Conservation (phyloP, 768 basidiomycete genomes). For the Suillus paluster region DNA sequence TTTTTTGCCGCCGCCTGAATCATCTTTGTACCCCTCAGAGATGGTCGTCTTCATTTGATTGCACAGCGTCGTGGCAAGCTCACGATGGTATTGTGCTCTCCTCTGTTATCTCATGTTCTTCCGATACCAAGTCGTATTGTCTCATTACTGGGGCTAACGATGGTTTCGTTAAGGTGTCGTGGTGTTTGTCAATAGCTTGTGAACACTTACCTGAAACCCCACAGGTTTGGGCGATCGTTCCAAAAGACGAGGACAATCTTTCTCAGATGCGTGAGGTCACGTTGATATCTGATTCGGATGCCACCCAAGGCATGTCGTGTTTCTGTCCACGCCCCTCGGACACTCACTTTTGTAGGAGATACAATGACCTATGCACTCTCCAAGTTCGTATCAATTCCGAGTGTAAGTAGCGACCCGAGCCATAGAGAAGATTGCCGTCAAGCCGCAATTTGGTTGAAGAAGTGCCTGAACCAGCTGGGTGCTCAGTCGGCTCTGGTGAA, state of each 20-base stretch:
- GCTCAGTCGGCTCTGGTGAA: slow-evolving; percentile 78
- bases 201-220: background rate
- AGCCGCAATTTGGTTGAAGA: slow-evolving; percentile 90
- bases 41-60: slow-evolving; percentile 85
- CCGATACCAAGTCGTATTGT: slow-evolving; percentile 25
- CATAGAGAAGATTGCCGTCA: slow-evolving; percentile 91
- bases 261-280: background rate
- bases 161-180: slow-evolving; percentile 74
- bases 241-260: slow-evolving; percentile 17
- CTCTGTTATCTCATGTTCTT: slow-evolving; percentile 58
- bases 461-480: slow-evolving; percentile 86
- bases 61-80: slow-evolving; percentile 80
- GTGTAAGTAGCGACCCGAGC: slow-evolving; percentile 69
- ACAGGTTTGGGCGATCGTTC: slow-evolving; percentile 60
- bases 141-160: slow-evolving; percentile 88
- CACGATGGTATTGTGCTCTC: slow-evolving; percentile 86
- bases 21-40: slow-evolving; percentile 46
- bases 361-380: slow-evolving; percentile 79
- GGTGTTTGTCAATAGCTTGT: background rate
- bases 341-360: slow-evolving; percentile 44
- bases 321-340: background rate
- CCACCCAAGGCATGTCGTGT: slow-evolving; percentile 22
- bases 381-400: slow-evolving; percentile 87
- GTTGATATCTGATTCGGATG: background rate
- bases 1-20: background rate